These are phyloP conservation scores for Bruguiera gymnorhiza DNA, from an alignment of 345 rosid genomes.

Conservation along the genomic window DNA sequence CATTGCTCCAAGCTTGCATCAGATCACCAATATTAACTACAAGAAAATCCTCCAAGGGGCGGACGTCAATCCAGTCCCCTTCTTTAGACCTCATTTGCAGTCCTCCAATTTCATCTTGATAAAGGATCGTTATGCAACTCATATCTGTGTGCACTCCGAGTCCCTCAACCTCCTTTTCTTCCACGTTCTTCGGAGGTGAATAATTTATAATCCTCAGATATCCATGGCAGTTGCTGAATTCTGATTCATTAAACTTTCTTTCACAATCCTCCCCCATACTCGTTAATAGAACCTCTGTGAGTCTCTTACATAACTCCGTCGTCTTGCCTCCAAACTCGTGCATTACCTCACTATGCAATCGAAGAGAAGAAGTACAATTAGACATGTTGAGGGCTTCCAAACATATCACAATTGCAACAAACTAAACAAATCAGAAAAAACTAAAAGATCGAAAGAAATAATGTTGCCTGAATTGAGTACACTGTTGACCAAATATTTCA, in stretches of 20 bases:
- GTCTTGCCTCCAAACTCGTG: conserved; percentile 59
- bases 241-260: conserved; percentile 36
- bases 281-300: conserved; percentile 43
- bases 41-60: conserved; percentile 44
- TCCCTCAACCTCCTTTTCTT: conserved; percentile 54
- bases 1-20: conserved; percentile 86
- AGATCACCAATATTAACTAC: conserved; percentile 77
- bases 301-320: conserved; percentile 50
- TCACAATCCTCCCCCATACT: conserved; percentile 42
- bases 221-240: conserved; percentile 57
- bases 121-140: conserved; percentile 76
- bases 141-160: conserved; percentile 79
- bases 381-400: background rate
- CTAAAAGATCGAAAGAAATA: background rate
- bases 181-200: conserved; percentile 43
- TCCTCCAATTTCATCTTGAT: conserved; percentile 70
- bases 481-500: conserved; percentile 42
- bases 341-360: conserved; percentile 40
- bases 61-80: conserved; percentile 51
- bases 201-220: conserved; percentile 62
- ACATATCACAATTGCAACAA: background rate
- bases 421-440: conserved; percentile 2
- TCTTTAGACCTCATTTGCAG: conserved; percentile 69
- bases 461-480: conserved; percentile 48
- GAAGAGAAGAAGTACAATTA: background rate